Percentiles rank a stretch among this genome's conserved stretches.
Conservation (phyloP, 441 rosid genomes). For the Jatropha podagrica region DNA sequence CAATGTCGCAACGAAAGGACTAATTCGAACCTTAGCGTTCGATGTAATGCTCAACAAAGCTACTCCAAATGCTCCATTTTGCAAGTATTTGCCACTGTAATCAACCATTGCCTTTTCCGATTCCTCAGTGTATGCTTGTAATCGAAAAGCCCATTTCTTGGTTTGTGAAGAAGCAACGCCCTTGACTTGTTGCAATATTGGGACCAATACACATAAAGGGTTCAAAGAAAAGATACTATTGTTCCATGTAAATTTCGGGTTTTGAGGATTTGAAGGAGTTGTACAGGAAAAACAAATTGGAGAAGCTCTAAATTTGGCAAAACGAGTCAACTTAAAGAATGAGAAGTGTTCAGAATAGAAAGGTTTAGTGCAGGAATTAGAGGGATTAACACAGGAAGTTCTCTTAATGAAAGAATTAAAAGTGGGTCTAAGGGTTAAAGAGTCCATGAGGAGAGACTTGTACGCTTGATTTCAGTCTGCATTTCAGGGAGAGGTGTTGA, state of each 20-base stretch:
- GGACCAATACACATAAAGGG: constrained; percentile 20
- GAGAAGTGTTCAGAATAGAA: constrained; percentile 17
- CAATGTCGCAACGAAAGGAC: constrained; percentile 74
- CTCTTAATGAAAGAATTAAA: background rate
- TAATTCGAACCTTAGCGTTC: constrained; percentile 63
- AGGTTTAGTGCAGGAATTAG: background rate
- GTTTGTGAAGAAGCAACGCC: constrained; percentile 21
- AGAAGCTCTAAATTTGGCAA: constrained; percentile 28
- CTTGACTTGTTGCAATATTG: constrained; percentile 34
- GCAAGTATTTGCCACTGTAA: constrained; percentile 34
- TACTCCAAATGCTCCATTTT: constrained; percentile 57
- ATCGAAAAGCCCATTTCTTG: constrained; percentile 46
- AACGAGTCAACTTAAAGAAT: constrained; percentile 30
- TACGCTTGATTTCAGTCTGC: constrained; percentile 25
- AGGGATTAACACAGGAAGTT: background rate
- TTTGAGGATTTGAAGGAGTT: constrained; percentile 27
- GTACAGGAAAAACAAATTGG: constrained; percentile 36
- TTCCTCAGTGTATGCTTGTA: constrained; percentile 43
- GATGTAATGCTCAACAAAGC: constrained; percentile 76
- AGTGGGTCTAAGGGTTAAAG: constrained; percentile 16
- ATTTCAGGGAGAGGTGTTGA: constrained; percentile 30
- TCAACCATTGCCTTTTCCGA: constrained; percentile 35
- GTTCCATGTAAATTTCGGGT: constrained; percentile 20
- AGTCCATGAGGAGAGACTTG: constrained; percentile 4
- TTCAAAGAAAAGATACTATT: constrained; percentile 14